phyloP scores from a whole-genome alignment of 495 filamentous ascomycete genomes.

The Xylaria longipes region DNA sequence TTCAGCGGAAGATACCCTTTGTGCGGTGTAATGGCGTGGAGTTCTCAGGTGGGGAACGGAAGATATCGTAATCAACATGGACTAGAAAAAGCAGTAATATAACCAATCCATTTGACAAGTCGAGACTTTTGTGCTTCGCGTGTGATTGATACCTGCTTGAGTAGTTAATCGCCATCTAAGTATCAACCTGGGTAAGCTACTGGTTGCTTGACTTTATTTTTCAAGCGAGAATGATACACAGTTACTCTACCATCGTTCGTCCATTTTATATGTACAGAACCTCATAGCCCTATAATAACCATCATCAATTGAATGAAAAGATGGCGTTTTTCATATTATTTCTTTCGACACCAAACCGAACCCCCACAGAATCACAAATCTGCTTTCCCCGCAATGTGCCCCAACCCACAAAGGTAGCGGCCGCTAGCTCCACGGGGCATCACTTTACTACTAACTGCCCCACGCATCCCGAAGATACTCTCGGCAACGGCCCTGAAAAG shows the following conservation, averaged over 20 bases:
- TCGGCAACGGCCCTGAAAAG: background rate
- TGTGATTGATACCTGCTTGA: background rate
- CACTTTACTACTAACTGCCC: background rate
- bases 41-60: constrained; percentile 5
- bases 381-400: background rate
- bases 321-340: background rate
- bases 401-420: background rate
- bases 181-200: background rate
- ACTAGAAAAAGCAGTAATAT: constrained; percentile 5
- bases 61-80: background rate
- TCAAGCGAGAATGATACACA: background rate
- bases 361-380: background rate
- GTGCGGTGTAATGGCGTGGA: constrained; percentile 11
- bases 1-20: constrained; percentile 13
- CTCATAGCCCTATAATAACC: background rate
- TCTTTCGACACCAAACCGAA: background rate
- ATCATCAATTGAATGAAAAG: background rate
- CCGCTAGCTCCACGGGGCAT: background rate
- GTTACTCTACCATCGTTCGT: background rate
- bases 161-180: background rate
- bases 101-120: background rate
- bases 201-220: background rate
- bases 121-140: background rate
- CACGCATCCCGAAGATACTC: background rate
- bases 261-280: background rate